These are phyloP conservation scores for Pseudogymnoascus sp. DNA, from an alignment of 2,329 filamentous ascomycete species.

Conservation along the genomic window DNA sequence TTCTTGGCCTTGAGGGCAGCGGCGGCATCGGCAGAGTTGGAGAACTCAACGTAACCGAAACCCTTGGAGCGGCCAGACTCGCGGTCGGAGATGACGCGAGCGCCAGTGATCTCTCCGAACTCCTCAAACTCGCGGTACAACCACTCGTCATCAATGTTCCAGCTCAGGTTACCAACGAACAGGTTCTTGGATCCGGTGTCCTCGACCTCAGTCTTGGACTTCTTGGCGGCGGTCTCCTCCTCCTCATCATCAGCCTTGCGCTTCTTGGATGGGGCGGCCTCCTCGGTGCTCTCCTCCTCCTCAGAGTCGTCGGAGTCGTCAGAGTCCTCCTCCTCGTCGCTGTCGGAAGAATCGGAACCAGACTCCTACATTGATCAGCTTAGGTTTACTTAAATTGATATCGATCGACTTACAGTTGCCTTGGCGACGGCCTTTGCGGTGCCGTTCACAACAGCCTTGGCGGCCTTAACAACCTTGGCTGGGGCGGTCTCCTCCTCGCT, in stretches of 20 bases:
- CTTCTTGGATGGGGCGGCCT: constrained; percentile 46
- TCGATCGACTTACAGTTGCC: constrained; percentile 24
- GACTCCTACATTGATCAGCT: constrained; percentile 19
- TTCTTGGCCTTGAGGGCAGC: constrained; percentile 60
- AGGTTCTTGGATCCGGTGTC: constrained; percentile 50
- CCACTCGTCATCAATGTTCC: constrained; percentile 70
- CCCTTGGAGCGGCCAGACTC: constrained; percentile 62
- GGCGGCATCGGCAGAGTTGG: constrained; percentile 50
- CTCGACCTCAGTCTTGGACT: constrained; percentile 42
- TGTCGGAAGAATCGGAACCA: constrained; percentile 17
- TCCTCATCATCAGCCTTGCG: constrained; percentile 48
- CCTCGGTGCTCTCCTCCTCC: constrained; percentile 26
- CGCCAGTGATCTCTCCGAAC: constrained; percentile 58
- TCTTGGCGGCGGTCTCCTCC: constrained; percentile 40
- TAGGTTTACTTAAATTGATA: neutral
- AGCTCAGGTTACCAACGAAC: constrained; percentile 67
- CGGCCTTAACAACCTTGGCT: constrained; percentile 20
- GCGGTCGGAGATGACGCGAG: constrained; percentile 61
- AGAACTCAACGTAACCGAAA: constrained; percentile 69
- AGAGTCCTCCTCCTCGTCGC: constrained; percentile 10
- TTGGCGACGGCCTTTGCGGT: constrained; percentile 25
- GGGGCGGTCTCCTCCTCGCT: constrained; percentile 24
- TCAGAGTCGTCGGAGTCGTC: constrained; percentile 19
- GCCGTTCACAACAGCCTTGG: constrained; percentile 25
- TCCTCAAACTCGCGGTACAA: constrained; percentile 60